A percentile compares a stretch with the other conserved stretches of the same genome.
Evolutionary conservation across 2,329 filamentous ascomycete genomes (phyloP).

Genomic region (Phyllosticta citrichinensis): DNA sequence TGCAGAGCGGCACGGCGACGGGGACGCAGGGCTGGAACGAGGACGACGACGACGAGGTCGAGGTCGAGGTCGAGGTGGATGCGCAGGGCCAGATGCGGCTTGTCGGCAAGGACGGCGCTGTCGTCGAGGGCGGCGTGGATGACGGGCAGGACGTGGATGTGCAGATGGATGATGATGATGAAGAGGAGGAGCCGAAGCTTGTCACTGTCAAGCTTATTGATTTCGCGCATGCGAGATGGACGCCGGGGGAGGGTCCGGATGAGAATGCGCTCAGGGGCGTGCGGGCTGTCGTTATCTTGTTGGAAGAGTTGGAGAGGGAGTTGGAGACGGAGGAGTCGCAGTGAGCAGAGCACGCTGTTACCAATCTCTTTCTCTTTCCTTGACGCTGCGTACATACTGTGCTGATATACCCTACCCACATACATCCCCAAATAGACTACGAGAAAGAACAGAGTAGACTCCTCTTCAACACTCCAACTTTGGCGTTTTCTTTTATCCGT

Average conservation of each 20-base stretch:
- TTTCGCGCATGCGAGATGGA: constrained; percentile 87
- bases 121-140: neutral
- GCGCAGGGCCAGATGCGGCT: constrained; percentile 49
- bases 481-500: too few species aligned
- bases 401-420: too few species aligned
- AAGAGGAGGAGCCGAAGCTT: constrained; percentile 54
- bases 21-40: constrained; percentile 18
- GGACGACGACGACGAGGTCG: constrained; percentile 37
- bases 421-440: too few species aligned
- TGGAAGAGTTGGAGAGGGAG: constrained; percentile 49
- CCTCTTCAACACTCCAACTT: too few species aligned
- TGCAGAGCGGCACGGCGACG: constrained; percentile 32
- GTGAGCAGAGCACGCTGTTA: neutral
- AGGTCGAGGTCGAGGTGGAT: constrained; percentile 46
- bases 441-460: too few species aligned
- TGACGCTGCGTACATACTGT: too few species aligned
- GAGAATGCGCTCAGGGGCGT: constrained; percentile 73
- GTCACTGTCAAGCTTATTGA: constrained; percentile 84
- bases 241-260: constrained; percentile 71
- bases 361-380: too few species aligned
- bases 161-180: constrained; percentile 33
- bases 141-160: neutral
- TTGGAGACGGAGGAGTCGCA: constrained; percentile 14
- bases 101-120: constrained; percentile 22
- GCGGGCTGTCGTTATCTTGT: constrained; percentile 58